Conservation (phyloP, 768 basidiomycete genomes). For the Leucocoprinus sp. region DNA sequence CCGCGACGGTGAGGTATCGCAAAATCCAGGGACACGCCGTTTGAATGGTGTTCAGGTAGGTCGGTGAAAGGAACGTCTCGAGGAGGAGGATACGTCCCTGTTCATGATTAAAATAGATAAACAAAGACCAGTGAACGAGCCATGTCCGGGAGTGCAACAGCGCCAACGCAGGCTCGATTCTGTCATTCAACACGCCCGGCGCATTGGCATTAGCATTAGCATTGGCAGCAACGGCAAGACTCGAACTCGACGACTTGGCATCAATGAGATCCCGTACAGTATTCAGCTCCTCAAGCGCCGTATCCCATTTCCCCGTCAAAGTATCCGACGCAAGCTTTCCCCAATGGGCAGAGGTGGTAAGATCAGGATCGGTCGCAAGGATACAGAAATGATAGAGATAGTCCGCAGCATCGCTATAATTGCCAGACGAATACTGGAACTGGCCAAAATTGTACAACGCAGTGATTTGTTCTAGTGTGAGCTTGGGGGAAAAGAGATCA, state of each 20-base stretch:
- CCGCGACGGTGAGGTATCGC: slow-evolving; percentile 89
- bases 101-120: slow-evolving; percentile 96
- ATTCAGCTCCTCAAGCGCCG: slow-evolving; percentile 92
- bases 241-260: slow-evolving; percentile 51
- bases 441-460: slow-evolving; percentile 97
- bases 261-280: slow-evolving; percentile 91
- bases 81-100: slow-evolving; percentile 87
- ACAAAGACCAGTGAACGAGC: slow-evolving; percentile 96
- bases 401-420: slow-evolving; percentile 93
- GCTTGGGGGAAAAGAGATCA: slow-evolving; percentile 35
- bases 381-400: slow-evolving; percentile 99
- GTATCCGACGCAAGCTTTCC: slow-evolving; percentile 97
- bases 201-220: slow-evolving; percentile 22
- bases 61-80: slow-evolving; percentile 93
- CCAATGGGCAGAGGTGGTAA: slow-evolving; percentile 97
- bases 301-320: slow-evolving; percentile 89
- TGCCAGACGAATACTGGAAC: slow-evolving; percentile 98
- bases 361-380: slow-evolving; percentile 86
- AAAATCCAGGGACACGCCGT: slow-evolving; percentile 92
- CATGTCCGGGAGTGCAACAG: slow-evolving; percentile 94
- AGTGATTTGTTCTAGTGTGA: slow-evolving; percentile 91
- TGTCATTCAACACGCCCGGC: slow-evolving; percentile 13
- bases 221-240: slow-evolving; percentile 29
- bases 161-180: slow-evolving; percentile 62
- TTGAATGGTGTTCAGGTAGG: slow-evolving; percentile 98